Evolutionary conservation across 306 rosid species (phyloP).

Genomic region (Albizia julibrissin): DNA sequence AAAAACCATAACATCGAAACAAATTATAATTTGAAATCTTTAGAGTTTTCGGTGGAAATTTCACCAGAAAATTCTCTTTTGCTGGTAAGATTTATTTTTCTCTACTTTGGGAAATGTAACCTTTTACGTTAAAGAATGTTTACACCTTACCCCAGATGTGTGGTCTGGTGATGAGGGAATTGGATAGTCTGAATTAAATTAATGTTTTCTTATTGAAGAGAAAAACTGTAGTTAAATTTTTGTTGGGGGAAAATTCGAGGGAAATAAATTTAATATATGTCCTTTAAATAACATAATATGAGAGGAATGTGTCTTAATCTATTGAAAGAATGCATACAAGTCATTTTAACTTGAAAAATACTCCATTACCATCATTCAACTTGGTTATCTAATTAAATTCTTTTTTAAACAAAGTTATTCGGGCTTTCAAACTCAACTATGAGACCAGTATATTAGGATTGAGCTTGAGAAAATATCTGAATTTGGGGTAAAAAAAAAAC

Average conservation of each 20-base stretch:
- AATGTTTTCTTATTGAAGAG: neutral
- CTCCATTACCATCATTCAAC: no score
- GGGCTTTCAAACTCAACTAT: no score
- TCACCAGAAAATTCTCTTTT: neutral
- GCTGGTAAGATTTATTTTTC: neutral
- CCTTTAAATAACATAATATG: no score
- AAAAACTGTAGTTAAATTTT: no score
- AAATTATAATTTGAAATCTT: neutral
- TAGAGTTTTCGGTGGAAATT: constrained; percentile 22
- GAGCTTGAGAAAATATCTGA: no score
- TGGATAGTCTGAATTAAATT: neutral
- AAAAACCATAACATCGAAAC: neutral
- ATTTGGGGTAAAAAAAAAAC: no score
- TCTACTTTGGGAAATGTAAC: neutral
- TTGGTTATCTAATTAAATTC: no score
- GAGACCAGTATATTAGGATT: no score
- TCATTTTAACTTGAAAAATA: no score
- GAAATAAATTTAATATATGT: no score
- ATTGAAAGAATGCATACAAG: neutral
- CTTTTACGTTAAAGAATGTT: neutral
- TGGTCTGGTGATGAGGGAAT: neutral
- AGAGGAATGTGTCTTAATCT: neutral
- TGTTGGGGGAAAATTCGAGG: neutral
- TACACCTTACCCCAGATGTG: neutral
- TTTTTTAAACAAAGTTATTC: no score